These are phyloP conservation scores for Yamadazyma olivae DNA, from an alignment of 805 yeast genomes.

Conservation along the genomic window DNA sequence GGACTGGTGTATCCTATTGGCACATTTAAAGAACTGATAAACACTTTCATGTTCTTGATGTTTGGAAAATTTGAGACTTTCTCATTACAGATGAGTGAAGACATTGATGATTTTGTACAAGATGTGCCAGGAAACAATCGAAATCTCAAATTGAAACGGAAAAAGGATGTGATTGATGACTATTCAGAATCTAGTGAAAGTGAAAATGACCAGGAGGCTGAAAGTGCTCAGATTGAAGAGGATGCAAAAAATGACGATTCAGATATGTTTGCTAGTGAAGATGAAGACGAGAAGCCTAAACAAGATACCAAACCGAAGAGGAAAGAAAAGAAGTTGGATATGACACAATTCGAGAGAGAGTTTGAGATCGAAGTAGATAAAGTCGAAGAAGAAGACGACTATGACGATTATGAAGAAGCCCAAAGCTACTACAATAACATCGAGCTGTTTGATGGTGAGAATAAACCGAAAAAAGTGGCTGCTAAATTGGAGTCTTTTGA, in stretches of 20 bases:
- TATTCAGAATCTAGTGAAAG: constrained; percentile 12
- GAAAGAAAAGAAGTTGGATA: constrained; percentile 14
- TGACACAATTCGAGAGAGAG: constrained; percentile 24
- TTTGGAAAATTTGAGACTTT: neutral
- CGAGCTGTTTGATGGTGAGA: constrained; percentile 11
- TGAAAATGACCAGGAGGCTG: constrained; percentile 6
- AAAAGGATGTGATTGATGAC: constrained; percentile 6
- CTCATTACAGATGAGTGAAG: too few species aligned
- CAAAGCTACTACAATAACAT: constrained; percentile 25
- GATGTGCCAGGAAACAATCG: constrained; percentile 12
- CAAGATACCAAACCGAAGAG: constrained; percentile 3
- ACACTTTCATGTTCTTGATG: constrained; percentile 19
- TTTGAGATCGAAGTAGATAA: constrained; percentile 19
- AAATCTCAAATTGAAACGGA: constrained; percentile 14
- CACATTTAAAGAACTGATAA: constrained; percentile 42
- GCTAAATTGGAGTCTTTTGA: constrained; percentile 63
- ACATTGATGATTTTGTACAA: constrained; percentile 7
- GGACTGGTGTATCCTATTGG: constrained; percentile 87
- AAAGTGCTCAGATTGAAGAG: constrained; percentile 24
- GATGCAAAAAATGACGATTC: constrained; percentile 31
- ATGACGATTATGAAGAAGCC: constrained; percentile 17
- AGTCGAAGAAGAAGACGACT: constrained; percentile 15
- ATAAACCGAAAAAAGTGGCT: constrained; percentile 12
- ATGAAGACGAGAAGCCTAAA: constrained; percentile 13
- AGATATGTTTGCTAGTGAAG: constrained; percentile 43